Conservation (phyloP, 1,139 yeast genomes). For the Debaryomyces robertsiae region DNA sequence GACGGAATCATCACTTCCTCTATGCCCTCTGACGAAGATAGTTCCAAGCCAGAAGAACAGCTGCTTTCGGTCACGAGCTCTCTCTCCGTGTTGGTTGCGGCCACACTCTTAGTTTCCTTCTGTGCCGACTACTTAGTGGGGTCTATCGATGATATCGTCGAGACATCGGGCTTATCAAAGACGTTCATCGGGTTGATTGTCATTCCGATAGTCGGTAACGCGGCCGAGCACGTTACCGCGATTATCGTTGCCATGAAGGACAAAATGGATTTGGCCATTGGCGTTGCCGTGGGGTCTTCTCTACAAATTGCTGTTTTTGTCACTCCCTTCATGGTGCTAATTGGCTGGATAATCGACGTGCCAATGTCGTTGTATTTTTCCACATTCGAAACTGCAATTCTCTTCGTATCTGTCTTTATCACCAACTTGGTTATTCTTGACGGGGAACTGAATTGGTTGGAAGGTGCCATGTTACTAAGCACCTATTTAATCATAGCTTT, state of each 20-base stretch:
- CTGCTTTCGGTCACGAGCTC: constrained; percentile 47
- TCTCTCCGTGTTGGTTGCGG: constrained; percentile 50
- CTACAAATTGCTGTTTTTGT: constrained; percentile 93
- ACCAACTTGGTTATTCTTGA: constrained; percentile 86
- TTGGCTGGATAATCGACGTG: constrained; percentile 88
- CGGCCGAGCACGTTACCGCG: constrained; percentile 98
- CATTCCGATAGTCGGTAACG: constrained; percentile 96
- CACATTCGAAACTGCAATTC: constrained; percentile 88
- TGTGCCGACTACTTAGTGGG: constrained; percentile 95
- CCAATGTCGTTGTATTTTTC: constrained; percentile 94
- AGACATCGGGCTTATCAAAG: constrained; percentile 81
- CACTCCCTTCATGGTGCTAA: constrained; percentile 89
- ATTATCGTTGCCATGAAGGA: constrained; percentile 92
- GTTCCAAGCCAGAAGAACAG: constrained; percentile 25
- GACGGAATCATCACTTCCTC: constrained; percentile 38
- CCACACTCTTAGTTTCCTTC: constrained; percentile 82
- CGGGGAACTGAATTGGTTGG: constrained; percentile 96
- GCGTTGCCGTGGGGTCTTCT: constrained; percentile 97
- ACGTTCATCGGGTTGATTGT: constrained; percentile 93
- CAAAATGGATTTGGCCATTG: constrained; percentile 96
- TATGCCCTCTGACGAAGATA: constrained; percentile 36
- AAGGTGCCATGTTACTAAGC: constrained; percentile 88
- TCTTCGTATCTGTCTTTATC: constrained; percentile 85
- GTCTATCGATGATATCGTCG: constrained; percentile 87
- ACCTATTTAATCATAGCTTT: constrained; percentile 85